Percentiles rank a stretch among this genome's conserved stretches.
Conservation (phyloP, 208 protist genomes). For the Trypanosoma rangeli region DNA sequence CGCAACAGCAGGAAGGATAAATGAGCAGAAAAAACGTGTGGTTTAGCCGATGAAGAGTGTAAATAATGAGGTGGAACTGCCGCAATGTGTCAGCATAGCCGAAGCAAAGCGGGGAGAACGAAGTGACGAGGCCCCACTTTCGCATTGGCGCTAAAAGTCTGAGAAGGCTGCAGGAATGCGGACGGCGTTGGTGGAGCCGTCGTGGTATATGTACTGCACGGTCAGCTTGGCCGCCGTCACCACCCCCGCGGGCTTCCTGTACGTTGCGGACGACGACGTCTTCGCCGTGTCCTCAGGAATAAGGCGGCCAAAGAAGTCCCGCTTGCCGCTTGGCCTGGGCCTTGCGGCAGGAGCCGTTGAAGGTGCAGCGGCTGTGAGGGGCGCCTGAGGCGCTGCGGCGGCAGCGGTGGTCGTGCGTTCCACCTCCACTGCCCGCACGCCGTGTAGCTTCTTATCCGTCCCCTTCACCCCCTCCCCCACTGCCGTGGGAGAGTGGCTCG, state of each 20-base stretch:
- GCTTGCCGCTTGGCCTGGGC: neutral
- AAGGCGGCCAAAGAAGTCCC: constrained; percentile 77
- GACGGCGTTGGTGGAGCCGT: constrained; percentile 83
- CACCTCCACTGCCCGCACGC: neutral
- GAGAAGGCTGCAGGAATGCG: constrained; percentile 63
- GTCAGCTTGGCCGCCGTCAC: neutral
- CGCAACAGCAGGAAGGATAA: neutral
- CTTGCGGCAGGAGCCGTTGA: neutral
- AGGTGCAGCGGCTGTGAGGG: neutral
- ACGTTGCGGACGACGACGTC: constrained; percentile 3
- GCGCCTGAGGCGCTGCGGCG: too few relatives aligned
- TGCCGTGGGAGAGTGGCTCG: constrained; percentile 12
- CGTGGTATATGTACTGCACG: constrained; percentile 71
- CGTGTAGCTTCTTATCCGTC: neutral
- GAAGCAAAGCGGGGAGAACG: neutral
- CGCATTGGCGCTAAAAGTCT: constrained; percentile 53
- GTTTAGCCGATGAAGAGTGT: too few relatives aligned
- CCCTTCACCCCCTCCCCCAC: constrained; percentile 2
- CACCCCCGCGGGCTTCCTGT: neutral
- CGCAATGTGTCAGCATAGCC: neutral
- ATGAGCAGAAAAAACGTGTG: neutral
- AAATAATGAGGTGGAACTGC: constrained; percentile 1
- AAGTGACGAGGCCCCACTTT: neutral
- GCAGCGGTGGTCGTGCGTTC: neutral
- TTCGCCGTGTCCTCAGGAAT: constrained; percentile 27